Base-by-base conservation (phyloP, 345 rosid species). In the Eucalyptus victrix region DNA sequence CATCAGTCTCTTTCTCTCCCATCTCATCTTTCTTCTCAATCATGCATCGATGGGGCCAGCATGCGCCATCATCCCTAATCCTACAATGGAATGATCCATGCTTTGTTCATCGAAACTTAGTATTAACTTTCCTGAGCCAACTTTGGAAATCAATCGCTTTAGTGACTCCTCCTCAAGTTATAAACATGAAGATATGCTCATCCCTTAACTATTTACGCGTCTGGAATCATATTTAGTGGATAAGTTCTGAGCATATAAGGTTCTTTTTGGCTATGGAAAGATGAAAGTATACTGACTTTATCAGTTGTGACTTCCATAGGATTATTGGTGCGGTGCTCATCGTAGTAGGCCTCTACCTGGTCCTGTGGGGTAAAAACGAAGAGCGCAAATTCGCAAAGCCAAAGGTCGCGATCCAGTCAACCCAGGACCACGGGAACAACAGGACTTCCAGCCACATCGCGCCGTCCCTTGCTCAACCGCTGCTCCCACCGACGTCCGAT, bases 261-360 rank as follows among this genome's bases (percentile, higher is more conserved):
- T 72, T 18, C 45, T 34, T 72, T 72, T 72, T 34, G 13, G 81
- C 44, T 18, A 72, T 72, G 45, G 81, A 72, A 72, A 14, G 12
- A 72, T 34, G 45, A 40, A 40, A 40, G 16, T 40, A 40, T 40
- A 12, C 85, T 40, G 4, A 76, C 85, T 37, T 40, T 21, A 40
- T 51, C 24, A 42, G 24, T 47, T 87, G 3, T 65, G 86, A 12
- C 12, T 60, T 56, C 32, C 34, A n/a, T 97, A 97, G 99, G 92
- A 97, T 97, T 53, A 93, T 96, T 32, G 99, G 99, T 86, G 99
- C 99, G 26, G 96, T 90, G 76, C 49, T 98, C 94, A 98, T 98
- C 69, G 91, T 98, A 85, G 69, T 88, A 16, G 99, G 99, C 53
- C 90, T 98, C 80, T 98, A 97, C 95, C 94, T 97, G 19, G 99